phyloP scores from a whole-genome alignment of 2,329 filamentous ascomycete species.

The Periglandula ipomoeae region DNA sequence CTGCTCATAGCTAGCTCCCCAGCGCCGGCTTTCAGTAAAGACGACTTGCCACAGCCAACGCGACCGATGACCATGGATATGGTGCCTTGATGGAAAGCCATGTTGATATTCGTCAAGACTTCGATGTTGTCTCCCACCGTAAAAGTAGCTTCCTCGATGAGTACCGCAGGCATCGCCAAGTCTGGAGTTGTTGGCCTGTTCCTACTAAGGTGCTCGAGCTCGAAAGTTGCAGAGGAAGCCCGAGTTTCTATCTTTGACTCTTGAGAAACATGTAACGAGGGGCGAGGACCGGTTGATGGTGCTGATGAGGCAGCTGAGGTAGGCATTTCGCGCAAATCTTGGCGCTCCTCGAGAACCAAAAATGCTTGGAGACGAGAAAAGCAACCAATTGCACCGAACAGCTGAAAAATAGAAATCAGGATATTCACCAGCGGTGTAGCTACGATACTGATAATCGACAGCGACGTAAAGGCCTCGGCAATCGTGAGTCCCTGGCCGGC shows the following conservation, averaged over 20 bases:
- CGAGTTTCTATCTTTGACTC: background rate
- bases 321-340: conserved; percentile 5
- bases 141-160: conserved; percentile 11
- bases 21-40: conserved; percentile 27
- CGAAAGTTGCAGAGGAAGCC: background rate
- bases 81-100: conserved; percentile 11
- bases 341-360: conserved; percentile 18
- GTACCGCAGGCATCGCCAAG: background rate
- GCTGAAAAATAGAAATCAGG: conserved; percentile 23
- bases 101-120: conserved; percentile 17
- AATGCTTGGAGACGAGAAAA: conserved; percentile 25
- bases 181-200: too few species aligned
- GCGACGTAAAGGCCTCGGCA: conserved; percentile 25
- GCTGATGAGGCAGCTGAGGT: background rate
- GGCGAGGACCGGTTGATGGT: background rate
- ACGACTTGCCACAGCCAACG: conserved; percentile 36
- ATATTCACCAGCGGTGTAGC: conserved; percentile 23
- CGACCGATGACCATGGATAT: conserved; percentile 30
- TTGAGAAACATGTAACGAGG: background rate
- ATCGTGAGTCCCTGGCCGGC: conserved; percentile 18
- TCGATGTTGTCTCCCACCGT: conserved; percentile 8
- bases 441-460: conserved; percentile 26
- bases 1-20: conserved; percentile 22
- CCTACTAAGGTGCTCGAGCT: background rate
- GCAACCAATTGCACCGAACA: conserved; percentile 23